A percentile compares a stretch with the other conserved stretches of the same genome.
phyloP scores from a whole-genome alignment of 2,329 filamentous ascomycete species.

The Hymenoscyphus occultus region DNA sequence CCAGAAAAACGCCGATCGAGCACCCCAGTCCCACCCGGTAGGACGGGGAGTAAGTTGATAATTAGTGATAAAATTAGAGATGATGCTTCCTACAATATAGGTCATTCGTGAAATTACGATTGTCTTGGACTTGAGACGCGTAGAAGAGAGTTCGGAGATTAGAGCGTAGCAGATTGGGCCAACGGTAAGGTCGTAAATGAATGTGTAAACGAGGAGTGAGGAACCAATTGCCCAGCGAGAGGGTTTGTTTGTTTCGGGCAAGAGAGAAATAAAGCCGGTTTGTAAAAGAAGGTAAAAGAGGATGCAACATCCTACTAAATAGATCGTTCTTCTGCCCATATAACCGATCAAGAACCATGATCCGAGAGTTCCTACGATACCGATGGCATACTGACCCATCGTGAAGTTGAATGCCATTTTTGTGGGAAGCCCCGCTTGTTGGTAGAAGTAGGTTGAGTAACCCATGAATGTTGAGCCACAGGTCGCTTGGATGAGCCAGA shows the following conservation, averaged over 20 bases:
- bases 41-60: slow-evolving; percentile 56
- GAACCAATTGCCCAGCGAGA: slow-evolving; percentile 46
- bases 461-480: slow-evolving; percentile 61
- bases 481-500: slow-evolving; percentile 61
- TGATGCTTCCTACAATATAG: slow-evolving; percentile 39
- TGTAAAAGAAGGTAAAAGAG: slow-evolving; percentile 43
- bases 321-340: slow-evolving; percentile 49
- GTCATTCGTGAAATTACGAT: slow-evolving; percentile 57
- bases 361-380: slow-evolving; percentile 48
- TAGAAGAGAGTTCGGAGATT: slow-evolving; percentile 43
- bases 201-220: slow-evolving; percentile 42
- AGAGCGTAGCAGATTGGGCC: slow-evolving; percentile 45
- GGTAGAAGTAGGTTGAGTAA: slow-evolving; percentile 59
- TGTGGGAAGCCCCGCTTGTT: slow-evolving; percentile 47
- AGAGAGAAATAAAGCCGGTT: slow-evolving; percentile 46
- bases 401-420: slow-evolving; percentile 52
- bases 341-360: slow-evolving; percentile 48
- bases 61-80: slow-evolving; percentile 57
- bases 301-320: slow-evolving; percentile 46
- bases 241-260: slow-evolving; percentile 39
- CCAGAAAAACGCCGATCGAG: slow-evolving; percentile 43
- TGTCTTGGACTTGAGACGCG: slow-evolving; percentile 76
- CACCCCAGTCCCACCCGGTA: slow-evolving; percentile 39
- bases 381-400: slow-evolving; percentile 41
- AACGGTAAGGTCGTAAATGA: slow-evolving; percentile 44